Percentiles rank a stretch among this genome's conserved stretches.
These are phyloP conservation scores for Euphorbia celastroides DNA, from an alignment of 441 rosid genomes.

Conservation along the genomic window DNA sequence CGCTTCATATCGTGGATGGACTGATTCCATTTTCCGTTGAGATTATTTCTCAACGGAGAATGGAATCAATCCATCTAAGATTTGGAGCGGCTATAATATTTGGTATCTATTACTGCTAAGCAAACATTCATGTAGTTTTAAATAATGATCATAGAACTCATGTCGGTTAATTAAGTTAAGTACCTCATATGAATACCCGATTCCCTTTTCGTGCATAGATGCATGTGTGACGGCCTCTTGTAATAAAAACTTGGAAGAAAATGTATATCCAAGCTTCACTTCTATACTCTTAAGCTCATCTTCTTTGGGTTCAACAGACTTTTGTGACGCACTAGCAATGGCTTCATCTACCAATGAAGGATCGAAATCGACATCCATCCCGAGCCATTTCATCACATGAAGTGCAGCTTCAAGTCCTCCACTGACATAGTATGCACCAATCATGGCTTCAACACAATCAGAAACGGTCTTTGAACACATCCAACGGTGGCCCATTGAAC, in stretches of 20 bases:
- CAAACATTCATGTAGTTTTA: no score
- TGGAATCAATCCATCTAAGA: no score
- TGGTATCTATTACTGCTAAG: no score
- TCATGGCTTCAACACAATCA: conserved; percentile 84
- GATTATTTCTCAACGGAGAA: no score
- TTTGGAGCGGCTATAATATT: no score
- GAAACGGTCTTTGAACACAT: conserved; percentile 77
- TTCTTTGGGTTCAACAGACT: conserved; percentile 35
- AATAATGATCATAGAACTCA: no score
- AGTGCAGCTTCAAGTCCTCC: conserved; percentile 70
- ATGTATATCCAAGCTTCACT: conserved; percentile 56
- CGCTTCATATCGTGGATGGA: no score
- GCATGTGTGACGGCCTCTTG: conserved; percentile 84
- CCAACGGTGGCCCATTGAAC: conserved; percentile 91
- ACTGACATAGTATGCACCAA: conserved; percentile 71
- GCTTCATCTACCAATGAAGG: conserved; percentile 36
- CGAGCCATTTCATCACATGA: conserved; percentile 83
- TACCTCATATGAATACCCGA: conserved; percentile 70
- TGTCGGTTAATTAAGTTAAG: background rate
- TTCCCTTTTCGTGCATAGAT: conserved; percentile 43
- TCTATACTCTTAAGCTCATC: conserved; percentile 50
- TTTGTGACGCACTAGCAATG: conserved; percentile 42
- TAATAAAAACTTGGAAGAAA: conserved; percentile 62
- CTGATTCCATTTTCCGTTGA: no score
- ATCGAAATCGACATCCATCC: conserved; percentile 52